A percentile compares a stretch with the other conserved stretches of the same genome.
Conservation (phyloP, 257 asterid genomes). For the Osmanthus fragrans region DNA sequence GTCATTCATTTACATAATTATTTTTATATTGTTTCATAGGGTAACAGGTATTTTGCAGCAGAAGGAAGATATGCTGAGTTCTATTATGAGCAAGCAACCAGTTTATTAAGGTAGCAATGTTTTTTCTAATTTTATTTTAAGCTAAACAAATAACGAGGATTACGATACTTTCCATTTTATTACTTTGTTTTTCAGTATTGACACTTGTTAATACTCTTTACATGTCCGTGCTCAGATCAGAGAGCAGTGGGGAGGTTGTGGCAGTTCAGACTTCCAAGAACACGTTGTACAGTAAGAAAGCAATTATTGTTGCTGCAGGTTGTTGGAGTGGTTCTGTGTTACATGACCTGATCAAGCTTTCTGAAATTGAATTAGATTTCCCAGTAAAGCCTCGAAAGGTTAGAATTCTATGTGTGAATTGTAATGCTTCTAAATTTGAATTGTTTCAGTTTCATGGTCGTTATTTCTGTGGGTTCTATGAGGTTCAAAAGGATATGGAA, state of each 20-base stretch:
- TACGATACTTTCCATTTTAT: not conserved
- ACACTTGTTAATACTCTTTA: slow-evolving; percentile 9
- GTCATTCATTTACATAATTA: slow-evolving; percentile 15
- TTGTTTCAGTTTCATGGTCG: slow-evolving; percentile 9
- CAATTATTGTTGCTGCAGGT: slow-evolving; percentile 88
- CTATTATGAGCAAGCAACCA: slow-evolving; percentile 78
- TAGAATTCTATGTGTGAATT: slow-evolving; percentile 21
- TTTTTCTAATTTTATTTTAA: not conserved
- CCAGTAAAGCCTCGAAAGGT: slow-evolving; percentile 98
- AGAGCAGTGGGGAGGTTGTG: slow-evolving; percentile 59
- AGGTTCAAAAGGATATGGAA: not conserved
- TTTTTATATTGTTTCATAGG: slow-evolving; percentile 47
- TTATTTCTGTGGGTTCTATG: slow-evolving; percentile 8
- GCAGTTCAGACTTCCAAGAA: slow-evolving; percentile 81
- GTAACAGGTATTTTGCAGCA: slow-evolving; percentile 61
- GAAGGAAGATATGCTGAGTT: slow-evolving; percentile 95
- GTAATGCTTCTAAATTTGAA: slow-evolving; percentile 12
- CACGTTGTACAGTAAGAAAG: slow-evolving; percentile 61
- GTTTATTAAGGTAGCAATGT: slow-evolving; percentile 58
- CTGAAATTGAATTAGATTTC: slow-evolving; percentile 54
- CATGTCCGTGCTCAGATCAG: slow-evolving; percentile 49
- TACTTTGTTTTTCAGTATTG: not conserved
- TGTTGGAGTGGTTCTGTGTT: slow-evolving; percentile 93
- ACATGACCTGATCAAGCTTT: slow-evolving; percentile 48
- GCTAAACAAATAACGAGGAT: not conserved